Conservation (phyloP, 192 early-diverging fungal genomes). For the Piromyces sp. region DNA sequence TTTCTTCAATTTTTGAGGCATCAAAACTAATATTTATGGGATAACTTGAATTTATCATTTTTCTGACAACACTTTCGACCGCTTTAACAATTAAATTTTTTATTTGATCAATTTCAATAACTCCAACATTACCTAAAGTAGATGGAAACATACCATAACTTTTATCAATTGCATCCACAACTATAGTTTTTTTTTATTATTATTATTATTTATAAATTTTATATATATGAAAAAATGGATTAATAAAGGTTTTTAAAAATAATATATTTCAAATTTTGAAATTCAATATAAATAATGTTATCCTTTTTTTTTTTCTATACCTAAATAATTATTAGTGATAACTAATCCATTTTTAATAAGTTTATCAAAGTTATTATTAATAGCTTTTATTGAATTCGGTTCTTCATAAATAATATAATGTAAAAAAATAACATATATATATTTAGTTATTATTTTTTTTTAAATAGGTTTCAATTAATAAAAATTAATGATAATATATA, state of each 20-base stretch:
- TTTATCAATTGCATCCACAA: slow-evolving; percentile 10
- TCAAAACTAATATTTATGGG: not conserved
- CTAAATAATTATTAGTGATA: slow-evolving; percentile 8
- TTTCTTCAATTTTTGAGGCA: not conserved
- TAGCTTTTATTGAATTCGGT: not conserved
- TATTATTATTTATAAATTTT: not conserved
- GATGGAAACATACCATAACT: slow-evolving; percentile 12
- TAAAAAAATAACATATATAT: not conserved
- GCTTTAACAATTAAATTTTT: not conserved
- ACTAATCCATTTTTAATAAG: not conserved
- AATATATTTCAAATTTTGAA: too few species aligned
- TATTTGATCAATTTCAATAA: slow-evolving; percentile 4
- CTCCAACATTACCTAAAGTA: slow-evolving; percentile 10
- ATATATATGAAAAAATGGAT: too few species aligned
- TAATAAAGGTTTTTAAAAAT: too few species aligned
- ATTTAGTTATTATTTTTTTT: not conserved
- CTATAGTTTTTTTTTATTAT: not conserved
- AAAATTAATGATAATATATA: too few species aligned
- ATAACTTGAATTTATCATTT: not conserved
- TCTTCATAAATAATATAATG: not conserved
- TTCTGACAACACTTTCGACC: not conserved
- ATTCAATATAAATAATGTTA: too few species aligned
- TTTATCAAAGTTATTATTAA: not conserved
- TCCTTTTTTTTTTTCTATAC: not conserved
- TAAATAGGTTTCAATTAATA: too few species aligned